These are phyloP conservation scores for Brassica cretica DNA, from an alignment of 345 rosid genomes.

Conservation along the genomic window DNA sequence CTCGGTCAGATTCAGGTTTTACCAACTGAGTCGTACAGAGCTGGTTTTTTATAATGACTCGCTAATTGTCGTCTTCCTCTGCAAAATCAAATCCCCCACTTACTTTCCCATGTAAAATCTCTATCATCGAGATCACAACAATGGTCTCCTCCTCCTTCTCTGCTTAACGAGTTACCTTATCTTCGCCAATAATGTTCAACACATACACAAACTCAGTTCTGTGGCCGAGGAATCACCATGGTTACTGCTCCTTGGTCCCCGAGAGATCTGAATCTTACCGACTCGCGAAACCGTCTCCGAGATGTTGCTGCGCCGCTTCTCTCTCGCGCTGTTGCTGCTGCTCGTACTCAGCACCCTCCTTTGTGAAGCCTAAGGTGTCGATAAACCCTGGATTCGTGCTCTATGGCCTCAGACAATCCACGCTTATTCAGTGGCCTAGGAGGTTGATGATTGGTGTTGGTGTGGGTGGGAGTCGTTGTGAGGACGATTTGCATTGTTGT, in stretches of 20 bases:
- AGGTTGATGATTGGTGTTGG: constrained; percentile 55
- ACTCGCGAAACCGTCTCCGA: constrained; percentile 13
- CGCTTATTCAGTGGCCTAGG: constrained; percentile 65
- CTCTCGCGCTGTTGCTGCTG: constrained; percentile 46
- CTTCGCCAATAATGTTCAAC: constrained; percentile 43
- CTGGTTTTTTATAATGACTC: background rate
- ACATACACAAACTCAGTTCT: constrained; percentile 51
- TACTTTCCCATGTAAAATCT: background rate
- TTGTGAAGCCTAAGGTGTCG: constrained; percentile 41
- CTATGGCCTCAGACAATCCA: constrained; percentile 71
- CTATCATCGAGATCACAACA: constrained; percentile 18
- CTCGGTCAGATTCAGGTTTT: background rate
- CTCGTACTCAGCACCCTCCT: constrained; percentile 20
- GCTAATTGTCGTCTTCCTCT: background rate
- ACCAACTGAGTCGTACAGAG: background rate
- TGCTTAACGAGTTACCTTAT: background rate
- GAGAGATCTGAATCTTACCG: constrained; percentile 52
- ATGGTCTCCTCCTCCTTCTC: background rate
- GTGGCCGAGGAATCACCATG: constrained; percentile 53
- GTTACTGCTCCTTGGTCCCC: constrained; percentile 46
- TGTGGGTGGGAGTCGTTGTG: constrained; percentile 36
- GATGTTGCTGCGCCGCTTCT: constrained; percentile 42
- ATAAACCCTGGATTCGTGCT: constrained; percentile 46
- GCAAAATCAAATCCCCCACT: background rate
- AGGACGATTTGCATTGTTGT: constrained; percentile 40